Base-by-base conservation (phyloP, 768 basidiomycete species). In the Dendrothele bispora region DNA sequence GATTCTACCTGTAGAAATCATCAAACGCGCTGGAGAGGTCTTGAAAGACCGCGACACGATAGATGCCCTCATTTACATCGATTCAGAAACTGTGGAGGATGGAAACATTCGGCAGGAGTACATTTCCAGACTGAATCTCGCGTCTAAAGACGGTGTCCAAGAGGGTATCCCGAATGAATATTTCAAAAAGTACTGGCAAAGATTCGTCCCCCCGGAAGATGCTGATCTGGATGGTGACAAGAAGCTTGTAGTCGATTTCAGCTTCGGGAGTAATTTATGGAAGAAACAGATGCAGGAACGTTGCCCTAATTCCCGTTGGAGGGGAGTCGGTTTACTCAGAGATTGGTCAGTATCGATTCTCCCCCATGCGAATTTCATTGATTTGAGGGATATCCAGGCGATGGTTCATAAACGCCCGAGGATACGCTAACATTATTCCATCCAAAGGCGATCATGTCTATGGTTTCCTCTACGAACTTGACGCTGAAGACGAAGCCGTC, bases 391-490 rank as follows among this genome's bases (percentile, higher is more conserved):
- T 46, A 25, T 46, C 30, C 28, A 78, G 77, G 75, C 70, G 67
- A 47, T 78, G 74, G 75, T 69, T 79, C 15, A 78, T 79, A 20
- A 72, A 66, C 46, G 51, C 46, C 8, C 56, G 65, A 38, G 73
- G 74, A 15, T 77, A 74, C 49, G 77, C 75, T 11, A 77, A 70
- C 35, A 58, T 79, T 44, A 54, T 74, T 15, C 68, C 68, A 7
- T 75, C 76, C 1, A 21, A 50, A 5, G 68, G 63, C 4, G 71
- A 78, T 60, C 43, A 65, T 29, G 73, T 75, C 14, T 74, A 73
- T 46, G 75, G 73, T 2, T 58, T 72, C 22, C 49, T 76, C 20
- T 78, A 72, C 55, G 65, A 69, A 29, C 62, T 79, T 29, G 72
- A 58, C n/a, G 44, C 57, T 7, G 48, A 57, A 3, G 76, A 78